Evolutionary conservation across 129 eudicot species (phyloP), one percentile per base, ranked within the genome.

Genomic region (Ambrosia artemisiifolia): DNA sequence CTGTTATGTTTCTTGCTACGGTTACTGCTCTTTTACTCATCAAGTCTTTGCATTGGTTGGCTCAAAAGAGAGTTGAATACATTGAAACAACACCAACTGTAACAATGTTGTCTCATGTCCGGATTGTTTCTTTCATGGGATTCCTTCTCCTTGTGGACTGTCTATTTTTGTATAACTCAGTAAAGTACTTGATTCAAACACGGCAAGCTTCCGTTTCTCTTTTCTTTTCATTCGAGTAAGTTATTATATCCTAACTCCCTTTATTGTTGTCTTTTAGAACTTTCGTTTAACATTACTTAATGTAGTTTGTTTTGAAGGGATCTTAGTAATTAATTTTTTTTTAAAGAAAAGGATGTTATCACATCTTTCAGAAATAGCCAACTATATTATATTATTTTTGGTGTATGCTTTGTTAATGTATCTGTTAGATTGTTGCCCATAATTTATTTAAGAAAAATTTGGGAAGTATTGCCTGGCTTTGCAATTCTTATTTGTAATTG

Each of bases 41-140:
- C 65, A 95, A 95, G 85, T 85, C 99, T 48, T 76, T 95, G 87
- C 99, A 95, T 78, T 95, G 99, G 99, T 79, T 95, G 96, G 99
- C 99, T 66, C 99, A 95, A 71, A 95, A 95, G 85, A 81, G 99
- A 79, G 96, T 95, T 69, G 99, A 95, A 47, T 95, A 91, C 84
- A 95, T 95, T 28, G 99, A 95, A 76, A 95, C 99, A 10, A 95
- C 99, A 66, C 97, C 99, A 54, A 67, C 99, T 54, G 97, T 95
- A 30, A 82, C 96, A 2, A 84, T 75, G 83, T 56, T 88, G 80
- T 86, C 99, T 75, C 99, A 95, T 51, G 51, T 86, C 54, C 87
- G 99, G 74, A 95, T 95, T 34, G 94, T 95, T 49, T 90, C 99
- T 69, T 95, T 95, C 75, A 77, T 95, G 97, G 99, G 97, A 18